A percentile compares a stretch with the other conserved stretches of the same genome.
Conservation (phyloP, 2,329 filamentous ascomycete species). For the Boeremia exigua region DNA sequence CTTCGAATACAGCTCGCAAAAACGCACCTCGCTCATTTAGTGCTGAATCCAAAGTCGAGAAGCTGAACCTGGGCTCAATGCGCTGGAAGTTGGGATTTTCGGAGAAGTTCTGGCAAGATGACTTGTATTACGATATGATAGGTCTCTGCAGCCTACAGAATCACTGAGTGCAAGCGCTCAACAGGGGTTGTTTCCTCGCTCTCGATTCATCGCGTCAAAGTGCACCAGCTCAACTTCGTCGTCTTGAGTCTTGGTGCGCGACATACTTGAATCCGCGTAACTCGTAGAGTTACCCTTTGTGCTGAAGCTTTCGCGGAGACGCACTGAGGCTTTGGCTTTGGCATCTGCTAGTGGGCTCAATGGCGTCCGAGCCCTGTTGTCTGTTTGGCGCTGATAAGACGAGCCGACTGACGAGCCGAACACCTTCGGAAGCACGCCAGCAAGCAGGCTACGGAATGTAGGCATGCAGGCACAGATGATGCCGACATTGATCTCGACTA, state of each 20-base stretch:
- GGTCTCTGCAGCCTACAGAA: no score
- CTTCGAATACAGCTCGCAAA: no score
- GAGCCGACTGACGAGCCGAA: background rate
- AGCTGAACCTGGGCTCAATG: no score
- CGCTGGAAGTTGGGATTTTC: no score
- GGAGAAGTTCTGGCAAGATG: no score
- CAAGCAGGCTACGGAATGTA: conserved; percentile 32
- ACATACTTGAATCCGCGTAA: background rate
- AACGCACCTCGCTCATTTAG: no score
- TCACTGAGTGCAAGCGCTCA: no score
- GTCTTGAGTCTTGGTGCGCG: background rate
- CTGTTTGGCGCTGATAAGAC: background rate
- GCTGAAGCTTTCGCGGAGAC: background rate
- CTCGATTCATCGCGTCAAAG: no score
- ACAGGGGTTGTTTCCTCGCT: no score
- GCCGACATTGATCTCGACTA: conserved; percentile 18
- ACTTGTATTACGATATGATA: no score
- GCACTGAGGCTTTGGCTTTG: background rate
- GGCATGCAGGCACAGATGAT: conserved; percentile 54
- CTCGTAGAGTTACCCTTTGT: background rate
- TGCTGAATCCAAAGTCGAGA: no score
- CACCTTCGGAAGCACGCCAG: background rate
- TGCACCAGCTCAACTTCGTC: background rate
- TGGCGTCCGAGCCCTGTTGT: background rate
- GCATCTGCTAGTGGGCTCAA: background rate